phyloP scores from a whole-genome alignment of 2,329 filamentous ascomycete genomes.

The Trichoderma harzianum region DNA sequence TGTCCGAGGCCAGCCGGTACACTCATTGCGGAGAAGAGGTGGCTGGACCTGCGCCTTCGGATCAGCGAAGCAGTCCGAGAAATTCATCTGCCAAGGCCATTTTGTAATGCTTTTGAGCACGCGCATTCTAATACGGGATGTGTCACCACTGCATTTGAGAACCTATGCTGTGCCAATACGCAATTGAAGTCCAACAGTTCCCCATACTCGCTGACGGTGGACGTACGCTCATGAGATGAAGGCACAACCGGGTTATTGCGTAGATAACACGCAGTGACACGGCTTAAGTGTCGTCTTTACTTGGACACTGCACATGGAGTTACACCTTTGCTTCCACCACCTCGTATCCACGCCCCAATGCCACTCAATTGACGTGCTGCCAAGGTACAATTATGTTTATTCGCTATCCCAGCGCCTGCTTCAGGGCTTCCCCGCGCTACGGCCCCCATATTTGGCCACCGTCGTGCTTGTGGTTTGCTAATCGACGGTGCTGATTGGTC shows the following conservation, averaged over 20 bases:
- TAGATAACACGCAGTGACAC: background rate
- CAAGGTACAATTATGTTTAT: slow-evolving; percentile 22
- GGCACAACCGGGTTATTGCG: background rate
- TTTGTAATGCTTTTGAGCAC: background rate
- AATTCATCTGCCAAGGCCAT: background rate
- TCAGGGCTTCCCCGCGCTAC: slow-evolving; percentile 15
- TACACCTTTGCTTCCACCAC: background rate
- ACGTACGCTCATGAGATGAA: background rate
- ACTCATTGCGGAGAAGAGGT: background rate
- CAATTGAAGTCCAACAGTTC: background rate
- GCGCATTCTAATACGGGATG: background rate
- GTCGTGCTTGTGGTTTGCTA: slow-evolving; percentile 23
- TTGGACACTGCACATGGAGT: background rate
- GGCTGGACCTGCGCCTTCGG: background rate
- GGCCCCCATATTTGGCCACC: slow-evolving; percentile 10
- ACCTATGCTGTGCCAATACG: background rate
- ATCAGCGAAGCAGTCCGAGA: background rate
- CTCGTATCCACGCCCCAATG: background rate
- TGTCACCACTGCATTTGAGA: background rate
- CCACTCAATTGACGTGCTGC: slow-evolving; percentile 21
- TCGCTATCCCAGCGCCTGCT: background rate
- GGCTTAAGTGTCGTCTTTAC: background rate
- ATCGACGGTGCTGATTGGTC: slow-evolving; percentile 26
- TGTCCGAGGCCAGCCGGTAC: background rate
- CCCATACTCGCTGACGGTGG: background rate